Base-by-base conservation (phyloP, 2,329 filamentous ascomycete species). In the Pyricularia sp. region DNA sequence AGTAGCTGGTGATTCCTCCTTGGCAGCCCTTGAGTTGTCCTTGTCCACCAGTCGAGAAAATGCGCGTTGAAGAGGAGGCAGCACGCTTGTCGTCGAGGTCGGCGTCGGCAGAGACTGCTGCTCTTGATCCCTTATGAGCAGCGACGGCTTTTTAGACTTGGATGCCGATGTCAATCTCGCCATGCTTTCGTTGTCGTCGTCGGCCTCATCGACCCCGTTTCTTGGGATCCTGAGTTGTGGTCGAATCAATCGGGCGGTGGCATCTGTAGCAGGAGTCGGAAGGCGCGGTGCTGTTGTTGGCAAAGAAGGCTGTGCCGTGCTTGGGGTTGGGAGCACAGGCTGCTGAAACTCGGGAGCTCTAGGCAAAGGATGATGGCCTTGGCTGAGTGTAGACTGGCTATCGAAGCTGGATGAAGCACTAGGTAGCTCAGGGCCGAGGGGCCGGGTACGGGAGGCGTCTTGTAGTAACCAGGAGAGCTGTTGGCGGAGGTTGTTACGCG, bases 401-500 rank as follows among this genome's bases (percentile, higher is more conserved):
- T 67, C 67, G 57, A 70, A 70, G 24, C 66, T 68, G 44, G 72
- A 71, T 66, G 70, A 68, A 63, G 68, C 70, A 28, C 71, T 68
- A 53, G 76, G 75, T 53, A 78, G 75, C 67, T 74, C 73, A 65
- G 75, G 73, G 68, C 74, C 75, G 67, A 71, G 73, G 65, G 75
- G 75, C 66, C 62, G 75, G 69, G 73, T 74, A 70, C 75, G 72
- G 65, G 75, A 71, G 70, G 76, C 73, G 73, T 82, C 81, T 70
- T 77, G 77, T 70, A 84, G 72, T 71, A 86, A 77, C 83, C 83
- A 86, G 70, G 80, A 76, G 70, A 86, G 75, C 72, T 86, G 81
- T 71, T 82, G 79, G 70, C 75, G 73, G 66, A 86, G 78, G 71
- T 86, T 86, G 75, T 85, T 84, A 72, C 81, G 82, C 77, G 83